Evolutionary conservation across 1,139 yeast species (phyloP), one percentile per base, ranked within the genome.

Genomic region (Magnusiomyces sp.): DNA sequence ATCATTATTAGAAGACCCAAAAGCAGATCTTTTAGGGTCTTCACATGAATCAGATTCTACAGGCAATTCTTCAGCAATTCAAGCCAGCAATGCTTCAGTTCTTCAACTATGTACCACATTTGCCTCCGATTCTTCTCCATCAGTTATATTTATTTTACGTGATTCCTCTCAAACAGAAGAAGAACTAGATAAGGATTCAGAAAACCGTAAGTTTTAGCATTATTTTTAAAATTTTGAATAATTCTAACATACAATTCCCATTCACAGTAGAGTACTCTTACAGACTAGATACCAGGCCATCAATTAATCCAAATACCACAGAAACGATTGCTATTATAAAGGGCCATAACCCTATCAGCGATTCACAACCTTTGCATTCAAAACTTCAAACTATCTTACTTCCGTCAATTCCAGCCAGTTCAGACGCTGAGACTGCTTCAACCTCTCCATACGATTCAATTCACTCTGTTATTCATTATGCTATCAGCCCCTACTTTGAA

Each of bases 391-490:
- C 64, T 10, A 54, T 64, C 37, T 56, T 57, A 5, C 59, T 64
- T 16, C 68, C 69, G 7, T 23, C 29, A 5, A 20, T 39, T 4
- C 31, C 42, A 39, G 11, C 42, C 4, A 20, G 9, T 2, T n/a
- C 20, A 9, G 2, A 20, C 13, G 14, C 27, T 19, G 42, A 39
- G 9, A 16, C 39, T 3, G 16, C 27, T 3, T 32, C 23, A n/a
- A 47, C 56, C 13, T 54, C 56, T 29, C 62, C 79, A 5, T 78
- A 76, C 55, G 86, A 83, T 50, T 73, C 75, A 33, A 61, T 88
- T n/a, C 72, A 80, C 56, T 69, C 79, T 0, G 67, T 88, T 43
- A 65, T 88, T 31, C 77, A 74, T 51, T 68, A 70, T 31, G 83
- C 81, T 14, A 67, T 80, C 23, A 71, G 74, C 0, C 77, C 81